phyloP scores from a whole-genome alignment of 202 grass and related monocot genomes.

The Elaeis oleifera region DNA sequence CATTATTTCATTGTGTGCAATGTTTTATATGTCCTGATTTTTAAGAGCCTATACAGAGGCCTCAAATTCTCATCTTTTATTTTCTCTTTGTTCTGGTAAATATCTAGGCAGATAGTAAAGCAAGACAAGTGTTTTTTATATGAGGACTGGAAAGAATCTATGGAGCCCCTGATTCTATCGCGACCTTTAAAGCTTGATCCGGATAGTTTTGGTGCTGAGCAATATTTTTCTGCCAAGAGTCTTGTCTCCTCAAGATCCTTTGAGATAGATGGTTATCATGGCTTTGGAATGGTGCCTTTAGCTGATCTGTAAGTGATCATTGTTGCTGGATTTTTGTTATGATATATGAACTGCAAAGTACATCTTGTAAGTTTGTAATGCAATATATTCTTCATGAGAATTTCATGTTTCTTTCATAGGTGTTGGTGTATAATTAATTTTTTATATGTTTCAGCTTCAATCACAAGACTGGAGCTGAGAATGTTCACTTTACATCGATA shows the following conservation, averaged over 20 bases:
- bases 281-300: conserved; percentile 91
- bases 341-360: background rate
- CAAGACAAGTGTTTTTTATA: conserved; percentile 56
- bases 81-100: conserved; percentile 20
- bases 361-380: background rate
- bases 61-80: background rate
- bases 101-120: conserved; percentile 82
- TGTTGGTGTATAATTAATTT: background rate
- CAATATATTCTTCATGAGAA: background rate
- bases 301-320: conserved; percentile 75
- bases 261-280: conserved; percentile 59
- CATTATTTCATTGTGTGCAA: too few species aligned
- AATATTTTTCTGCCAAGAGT: conserved; percentile 76
- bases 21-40: too few species aligned
- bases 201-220: conserved; percentile 61
- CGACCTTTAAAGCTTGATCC: conserved; percentile 42
- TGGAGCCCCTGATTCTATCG: conserved; percentile 52
- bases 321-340: background rate
- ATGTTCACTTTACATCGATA: conserved; percentile 74
- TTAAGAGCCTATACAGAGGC: background rate
- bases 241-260: conserved; percentile 89
- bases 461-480: conserved; percentile 85
- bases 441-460: conserved; percentile 55
- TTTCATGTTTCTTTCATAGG: background rate
- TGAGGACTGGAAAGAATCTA: conserved; percentile 90